These are phyloP conservation scores for Skeletonema menzelii DNA, from an alignment of 108 stramenopile genomes.

Conservation along the genomic window DNA sequence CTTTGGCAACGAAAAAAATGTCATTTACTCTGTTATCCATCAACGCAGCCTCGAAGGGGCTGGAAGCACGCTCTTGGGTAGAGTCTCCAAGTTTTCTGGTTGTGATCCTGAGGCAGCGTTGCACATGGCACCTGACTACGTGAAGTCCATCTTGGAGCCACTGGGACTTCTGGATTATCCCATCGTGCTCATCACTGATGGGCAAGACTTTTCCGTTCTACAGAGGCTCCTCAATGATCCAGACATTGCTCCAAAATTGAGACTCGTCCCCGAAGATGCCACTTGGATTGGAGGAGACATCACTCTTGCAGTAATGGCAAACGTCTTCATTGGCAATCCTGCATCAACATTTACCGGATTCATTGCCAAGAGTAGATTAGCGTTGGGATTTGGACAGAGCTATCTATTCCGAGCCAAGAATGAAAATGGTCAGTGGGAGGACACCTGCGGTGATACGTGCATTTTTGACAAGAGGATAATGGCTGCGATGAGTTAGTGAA, in stretches of 20 bases:
- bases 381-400: neutral
- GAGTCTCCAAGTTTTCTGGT: neutral
- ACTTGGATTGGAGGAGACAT: conserved; percentile 1
- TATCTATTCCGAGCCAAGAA: conserved; percentile 3
- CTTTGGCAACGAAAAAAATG: neutral
- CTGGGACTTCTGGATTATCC: neutral
- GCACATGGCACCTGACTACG: neutral
- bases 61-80: neutral
- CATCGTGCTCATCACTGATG: conserved; percentile 4
- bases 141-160: neutral
- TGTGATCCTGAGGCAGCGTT: neutral
- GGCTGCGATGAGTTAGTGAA: neutral
- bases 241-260: neutral
- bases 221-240: neutral
- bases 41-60: neutral
- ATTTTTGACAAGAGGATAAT: conserved; percentile 4
- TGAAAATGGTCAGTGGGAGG: neutral
- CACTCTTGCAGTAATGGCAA: neutral
- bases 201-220: neutral
- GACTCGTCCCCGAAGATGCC: neutral
- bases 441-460: neutral
- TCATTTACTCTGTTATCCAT: neutral
- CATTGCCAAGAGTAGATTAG: neutral
- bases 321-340: neutral
- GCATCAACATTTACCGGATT: neutral